Evolutionary conservation across 2,329 filamentous ascomycete species (phyloP), one percentile per base, ranked within the genome.

Genomic region (Venturia oleaginea): DNA sequence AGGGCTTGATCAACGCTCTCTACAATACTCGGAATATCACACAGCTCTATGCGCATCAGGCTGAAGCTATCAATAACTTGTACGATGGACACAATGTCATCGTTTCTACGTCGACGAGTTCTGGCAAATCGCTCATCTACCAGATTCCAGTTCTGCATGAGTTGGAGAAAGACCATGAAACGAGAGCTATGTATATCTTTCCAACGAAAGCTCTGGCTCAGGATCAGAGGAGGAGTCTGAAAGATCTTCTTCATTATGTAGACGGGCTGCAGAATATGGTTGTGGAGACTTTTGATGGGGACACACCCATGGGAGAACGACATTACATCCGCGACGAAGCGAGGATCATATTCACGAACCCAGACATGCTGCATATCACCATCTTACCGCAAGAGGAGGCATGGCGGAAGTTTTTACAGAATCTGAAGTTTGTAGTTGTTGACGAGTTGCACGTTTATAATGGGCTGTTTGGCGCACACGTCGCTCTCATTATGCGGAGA

Each of bases 71-170:
- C 70, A 99, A 99, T 71, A 85, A 88, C 66, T 79, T 99, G 1
- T 83, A 93, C 64, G 84, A 88, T 3, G 93, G 92, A 0, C 84
- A 88, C 43, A 87, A 97, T 73, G 91, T 97, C 17, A 93, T 99
- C 62, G 88, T 99, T 1, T 88, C 92, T 1, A 99, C 94, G 0
- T 96, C 93, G 0, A 99, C 94, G 0, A 96, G 91, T 72, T 99
- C 94, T 0, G 94, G 94, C 13, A 99, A 99, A 75, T 97, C 92
- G 6, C 79, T 99, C n/a, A 97, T 99, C 67, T 99, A 97, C 72
- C 94, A 99, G 71, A 83, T 99, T 19, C 94, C 94, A 0, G 91
- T 99, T 55, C 78, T 99, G 13, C 86, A 96, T 72, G 89, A 91
- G 61, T 78, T 99, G 2, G 93, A 99, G 74, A 80, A 85, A 62